Evolutionary conservation across 805 yeast genomes (phyloP), one percentile per base, ranked within the genome.

Genomic region (Candida cerambycidarum): DNA sequence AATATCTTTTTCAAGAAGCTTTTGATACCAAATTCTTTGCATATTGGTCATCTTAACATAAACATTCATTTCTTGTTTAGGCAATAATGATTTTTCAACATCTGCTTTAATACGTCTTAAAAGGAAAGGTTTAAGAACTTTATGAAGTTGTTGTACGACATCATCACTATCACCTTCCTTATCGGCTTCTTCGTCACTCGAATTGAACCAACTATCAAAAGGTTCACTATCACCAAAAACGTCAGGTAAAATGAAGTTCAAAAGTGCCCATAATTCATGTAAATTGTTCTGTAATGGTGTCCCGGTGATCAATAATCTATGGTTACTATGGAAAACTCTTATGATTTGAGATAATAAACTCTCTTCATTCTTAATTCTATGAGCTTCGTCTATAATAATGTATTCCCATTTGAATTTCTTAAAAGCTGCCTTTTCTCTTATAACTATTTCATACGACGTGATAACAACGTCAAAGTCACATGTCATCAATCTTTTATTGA

Each of bases 311-410:
- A 85, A 67, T 46, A 85, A 64, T 54, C 93, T 71, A 58, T 83
- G 83, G 38, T 74, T 77, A 1, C 89, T 82, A 48, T 82, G 80
- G 56, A 85, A 83, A 66, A 83, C 72, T 54, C 93, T 69, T 37
- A 85, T 79, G 40, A 85, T 85, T 55, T 85, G 92, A 0, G 89
- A 82, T 35, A 85, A 63, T 59, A 82, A 62, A 2, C 84, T 76
- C 55, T 82, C 85, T 55, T 85, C 93, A 58, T 85, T 85, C 55
- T 85, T 85, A 51, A 85, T 80, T 65, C 93, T 71, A 59, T 85
- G 95, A 3, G 92, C 93, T 63, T 85, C 95, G 62, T 85, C 95
- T 47, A 85, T 82, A 15, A 85, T 71, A 38, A 85, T 80, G 57
- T 85, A 85, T 56, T 82, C 80, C 92, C 93, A 85, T 45, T 73